Conservation (phyloP, 2,329 filamentous ascomycete species). For the Aureobasidium sp. region DNA sequence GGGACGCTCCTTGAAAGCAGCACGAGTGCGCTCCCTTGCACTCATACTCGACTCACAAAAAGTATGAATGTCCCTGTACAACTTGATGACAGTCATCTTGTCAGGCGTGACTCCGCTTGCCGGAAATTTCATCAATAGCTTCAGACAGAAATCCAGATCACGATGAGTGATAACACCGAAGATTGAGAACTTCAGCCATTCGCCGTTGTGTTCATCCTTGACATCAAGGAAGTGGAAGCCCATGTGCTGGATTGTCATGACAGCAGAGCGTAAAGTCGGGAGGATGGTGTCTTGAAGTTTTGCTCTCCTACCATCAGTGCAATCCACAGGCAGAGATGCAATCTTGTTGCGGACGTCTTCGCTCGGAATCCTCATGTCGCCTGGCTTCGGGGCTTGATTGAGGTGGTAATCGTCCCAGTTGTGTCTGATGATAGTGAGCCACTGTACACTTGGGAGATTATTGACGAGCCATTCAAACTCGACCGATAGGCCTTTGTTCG, state of each 20-base stretch:
- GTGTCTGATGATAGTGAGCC: neutral
- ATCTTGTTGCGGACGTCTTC: neutral
- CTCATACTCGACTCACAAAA: neutral
- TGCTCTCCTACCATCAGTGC: neutral
- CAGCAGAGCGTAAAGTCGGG: neutral
- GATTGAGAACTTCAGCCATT: neutral
- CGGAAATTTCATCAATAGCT: neutral
- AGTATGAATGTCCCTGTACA: neutral
- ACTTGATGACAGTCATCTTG: neutral
- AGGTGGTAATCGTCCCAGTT: constrained; percentile 3
- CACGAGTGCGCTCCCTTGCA: neutral
- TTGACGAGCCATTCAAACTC: constrained; percentile 5
- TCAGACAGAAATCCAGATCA: neutral
- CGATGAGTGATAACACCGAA: neutral
- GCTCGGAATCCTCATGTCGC: neutral
- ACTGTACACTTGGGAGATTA: neutral
- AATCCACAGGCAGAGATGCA: neutral
- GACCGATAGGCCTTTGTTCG: neutral
- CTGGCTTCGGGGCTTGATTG: neutral
- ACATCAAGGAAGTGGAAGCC: constrained; percentile 6
- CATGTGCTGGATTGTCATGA: neutral
- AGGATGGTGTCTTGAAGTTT: constrained; percentile 10
- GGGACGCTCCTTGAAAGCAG: neutral
- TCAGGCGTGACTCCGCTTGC: neutral
- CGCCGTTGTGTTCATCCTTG: neutral